Base-by-base conservation (phyloP, 768 basidiomycete genomes). In the Xerocomus spinulosus region DNA sequence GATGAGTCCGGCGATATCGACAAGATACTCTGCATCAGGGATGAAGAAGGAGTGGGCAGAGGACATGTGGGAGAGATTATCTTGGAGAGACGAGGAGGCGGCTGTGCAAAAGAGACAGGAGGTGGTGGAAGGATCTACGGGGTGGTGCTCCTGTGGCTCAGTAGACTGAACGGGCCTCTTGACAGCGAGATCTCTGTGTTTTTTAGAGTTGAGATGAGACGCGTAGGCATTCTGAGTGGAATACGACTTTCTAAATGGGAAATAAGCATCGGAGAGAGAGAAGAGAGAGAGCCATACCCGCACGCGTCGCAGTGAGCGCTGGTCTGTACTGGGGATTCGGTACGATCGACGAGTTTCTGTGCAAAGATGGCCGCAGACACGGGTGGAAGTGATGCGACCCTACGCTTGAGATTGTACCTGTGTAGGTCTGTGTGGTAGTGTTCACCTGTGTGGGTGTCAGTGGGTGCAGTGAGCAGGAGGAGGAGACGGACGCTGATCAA, bases 351-450 rank as follows among this genome's bases (percentile, higher is more conserved):
- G 12, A 96, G 86, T 61, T 97, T 98, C 60, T 91, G 80, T 57
- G 93, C 85, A 71, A 97, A 99, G 2, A 84, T 57, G 7, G 75
- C 68, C 0, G 76, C 79, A 49, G 81, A 83, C 59, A 99, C 82
- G 2, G 95, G 93, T 9, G 91, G 87, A 2, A 99, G 77, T 5
- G 79, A 81, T 2, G 95, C 94, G 15, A 98, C 88, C 24, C 92
- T 83, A 54, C 94, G 87, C 74, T 95, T 95, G 83, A 97, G 92
- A 63, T 99, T 99, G 71, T 99, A 99, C 44, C 93, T 77, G 71
- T 99, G 96, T 67, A 89, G 87, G 68, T 99, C 96, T 21, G 91
- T 90, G 53, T 83, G 81, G 68, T 95, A 97, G 64, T 99, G 96
- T 0, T 72, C 70, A 50, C 95, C 88, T 91, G 57, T 13, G 57